phyloP scores from a whole-genome alignment of 805 yeast species.

The Teunomyces panamensis region DNA sequence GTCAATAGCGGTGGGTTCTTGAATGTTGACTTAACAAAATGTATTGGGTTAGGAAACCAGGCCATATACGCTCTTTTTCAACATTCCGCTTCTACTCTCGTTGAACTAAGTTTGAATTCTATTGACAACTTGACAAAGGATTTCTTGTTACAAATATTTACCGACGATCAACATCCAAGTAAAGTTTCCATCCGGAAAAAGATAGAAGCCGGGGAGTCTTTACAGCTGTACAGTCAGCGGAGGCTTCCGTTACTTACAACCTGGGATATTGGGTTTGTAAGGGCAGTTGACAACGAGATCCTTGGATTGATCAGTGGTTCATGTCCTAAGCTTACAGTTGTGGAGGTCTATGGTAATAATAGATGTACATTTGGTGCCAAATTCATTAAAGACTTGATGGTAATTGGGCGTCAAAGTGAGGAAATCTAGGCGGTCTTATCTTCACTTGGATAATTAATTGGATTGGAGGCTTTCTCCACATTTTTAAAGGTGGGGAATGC shows the following conservation, averaged over 20 bases:
- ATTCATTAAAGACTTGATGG: slow-evolving; percentile 51
- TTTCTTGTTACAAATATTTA: slow-evolving; percentile 46
- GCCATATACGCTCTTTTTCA: slow-evolving; percentile 57
- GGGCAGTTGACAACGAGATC: slow-evolving; percentile 68
- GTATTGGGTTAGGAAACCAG: slow-evolving; percentile 60
- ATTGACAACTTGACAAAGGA: slow-evolving; percentile 53
- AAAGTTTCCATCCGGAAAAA: slow-evolving; percentile 20
- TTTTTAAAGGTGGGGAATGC: slow-evolving; percentile 57
- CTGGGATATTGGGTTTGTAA: slow-evolving; percentile 76
- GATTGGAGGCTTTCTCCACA: slow-evolving; percentile 58
- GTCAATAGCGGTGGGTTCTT: slow-evolving; percentile 55
- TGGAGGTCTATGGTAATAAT: slow-evolving; percentile 83
- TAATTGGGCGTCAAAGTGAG: slow-evolving; percentile 69
- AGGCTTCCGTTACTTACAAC: slow-evolving; percentile 59
- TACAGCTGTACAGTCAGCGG: slow-evolving; percentile 16
- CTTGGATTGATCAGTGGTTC: slow-evolving; percentile 54
- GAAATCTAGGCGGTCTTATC: slow-evolving; percentile 5
- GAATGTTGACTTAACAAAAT: slow-evolving; percentile 60
- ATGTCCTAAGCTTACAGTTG: slow-evolving; percentile 59
- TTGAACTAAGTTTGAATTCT: slow-evolving; percentile 72
- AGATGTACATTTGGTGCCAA: slow-evolving; percentile 57
- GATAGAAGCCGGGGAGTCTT: slow-evolving; percentile 11
- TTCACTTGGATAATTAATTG: slow-evolving; percentile 39
- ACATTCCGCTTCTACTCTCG: slow-evolving; percentile 65
- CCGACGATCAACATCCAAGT: slow-evolving; percentile 27